Percentiles rank a stretch among this genome's conserved stretches.
phyloP scores from a whole-genome alignment of 148 eudicot species.

The Simmondsia chinensis region DNA sequence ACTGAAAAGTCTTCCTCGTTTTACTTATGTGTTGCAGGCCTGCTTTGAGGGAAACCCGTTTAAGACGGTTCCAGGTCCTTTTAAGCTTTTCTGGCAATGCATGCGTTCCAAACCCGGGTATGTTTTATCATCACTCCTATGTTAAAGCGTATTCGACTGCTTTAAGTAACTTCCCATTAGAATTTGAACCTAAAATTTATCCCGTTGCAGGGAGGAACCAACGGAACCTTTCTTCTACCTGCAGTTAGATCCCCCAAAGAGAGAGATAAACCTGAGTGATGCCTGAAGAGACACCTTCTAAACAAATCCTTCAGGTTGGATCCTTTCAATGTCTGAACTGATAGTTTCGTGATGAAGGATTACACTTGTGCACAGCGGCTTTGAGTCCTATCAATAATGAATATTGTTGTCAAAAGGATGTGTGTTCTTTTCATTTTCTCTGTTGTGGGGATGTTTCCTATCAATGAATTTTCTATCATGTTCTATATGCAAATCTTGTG shows the following conservation, averaged over 20 bases:
- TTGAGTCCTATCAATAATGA: too few relatives aligned
- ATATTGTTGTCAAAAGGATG: too few relatives aligned
- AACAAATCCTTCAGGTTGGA: too few relatives aligned
- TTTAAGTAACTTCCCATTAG: background rate
- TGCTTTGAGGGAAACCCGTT: slow-evolving; percentile 95
- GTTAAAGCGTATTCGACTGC: background rate
- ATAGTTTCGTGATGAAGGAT: too few relatives aligned
- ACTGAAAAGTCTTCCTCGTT: background rate
- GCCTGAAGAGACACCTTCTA: too few relatives aligned
- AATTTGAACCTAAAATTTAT: background rate
- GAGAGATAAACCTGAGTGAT: slow-evolving; percentile 52
- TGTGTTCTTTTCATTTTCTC: too few relatives aligned
- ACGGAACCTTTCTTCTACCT: slow-evolving; percentile 64
- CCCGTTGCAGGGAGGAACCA: slow-evolving; percentile 78
- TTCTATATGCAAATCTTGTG: too few relatives aligned
- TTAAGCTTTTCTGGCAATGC: slow-evolving; percentile 88
- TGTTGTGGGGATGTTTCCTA: too few relatives aligned
- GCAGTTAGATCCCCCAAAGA: slow-evolving; percentile 60
- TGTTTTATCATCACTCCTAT: slow-evolving; percentile 5
- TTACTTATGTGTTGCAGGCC: slow-evolving; percentile 35
- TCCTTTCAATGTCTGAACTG: too few relatives aligned
- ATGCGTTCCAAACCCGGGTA: slow-evolving; percentile 94
- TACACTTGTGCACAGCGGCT: too few relatives aligned
- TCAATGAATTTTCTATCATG: too few relatives aligned
- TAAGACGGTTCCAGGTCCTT: slow-evolving; percentile 87